A percentile compares a stretch with the other conserved stretches of the same genome.
Conservation (phyloP, 257 asterid genomes). For the Solanum pimpinellifolium region DNA sequence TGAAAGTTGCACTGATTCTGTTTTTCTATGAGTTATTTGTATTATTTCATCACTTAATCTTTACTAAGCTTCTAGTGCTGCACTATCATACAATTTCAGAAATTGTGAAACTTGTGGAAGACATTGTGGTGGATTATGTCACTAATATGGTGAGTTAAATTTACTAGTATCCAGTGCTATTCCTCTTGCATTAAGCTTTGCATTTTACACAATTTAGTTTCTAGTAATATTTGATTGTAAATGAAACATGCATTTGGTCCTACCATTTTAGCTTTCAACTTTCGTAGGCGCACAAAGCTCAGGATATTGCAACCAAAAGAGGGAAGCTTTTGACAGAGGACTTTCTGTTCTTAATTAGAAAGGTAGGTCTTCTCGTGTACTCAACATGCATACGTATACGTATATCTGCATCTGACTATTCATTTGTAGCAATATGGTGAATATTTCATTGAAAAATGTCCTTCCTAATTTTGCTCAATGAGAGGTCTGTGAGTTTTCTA, state of each 20-base stretch:
- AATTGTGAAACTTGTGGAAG: constrained; percentile 79
- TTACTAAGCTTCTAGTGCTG: constrained; percentile 1
- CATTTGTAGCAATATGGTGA: neutral
- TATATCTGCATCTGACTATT: neutral
- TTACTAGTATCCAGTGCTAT: neutral
- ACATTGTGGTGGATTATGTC: constrained; percentile 87
- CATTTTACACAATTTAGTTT: neutral
- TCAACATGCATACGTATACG: neutral
- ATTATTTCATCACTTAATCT: neutral
- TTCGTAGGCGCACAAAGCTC: constrained; percentile 77
- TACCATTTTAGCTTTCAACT: neutral
- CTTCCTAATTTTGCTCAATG: neutral
- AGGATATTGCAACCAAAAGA: constrained; percentile 61
- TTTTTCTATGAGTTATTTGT: neutral
- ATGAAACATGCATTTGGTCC: neutral
- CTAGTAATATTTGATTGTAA: neutral
- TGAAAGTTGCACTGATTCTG: neutral
- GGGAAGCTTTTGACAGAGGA: constrained; percentile 86
- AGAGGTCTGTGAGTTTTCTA: neutral
- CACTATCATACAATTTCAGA: constrained; percentile 69
- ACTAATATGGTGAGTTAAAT: constrained; percentile 58
- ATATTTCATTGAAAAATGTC: neutral
- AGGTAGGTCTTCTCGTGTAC: constrained; percentile 28
- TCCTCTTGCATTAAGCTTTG: neutral
- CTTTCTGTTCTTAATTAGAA: constrained; percentile 66